These are phyloP conservation scores for Scleromitrula shiraiana DNA, from an alignment of 2,329 filamentous ascomycete species.

Conservation along the genomic window DNA sequence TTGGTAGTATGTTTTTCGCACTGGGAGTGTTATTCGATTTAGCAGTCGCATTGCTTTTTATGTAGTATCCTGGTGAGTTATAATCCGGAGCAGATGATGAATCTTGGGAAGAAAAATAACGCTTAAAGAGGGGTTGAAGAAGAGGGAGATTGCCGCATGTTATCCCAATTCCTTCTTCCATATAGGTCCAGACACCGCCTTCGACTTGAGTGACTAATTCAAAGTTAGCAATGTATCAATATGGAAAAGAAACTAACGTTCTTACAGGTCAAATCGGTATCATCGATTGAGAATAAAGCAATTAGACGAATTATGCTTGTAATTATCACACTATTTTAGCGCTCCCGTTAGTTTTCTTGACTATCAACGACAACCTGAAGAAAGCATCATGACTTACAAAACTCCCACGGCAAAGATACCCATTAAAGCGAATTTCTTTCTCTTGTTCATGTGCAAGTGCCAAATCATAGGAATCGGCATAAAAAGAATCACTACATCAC, in stretches of 20 bases:
- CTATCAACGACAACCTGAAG: background rate
- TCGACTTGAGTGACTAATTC: constrained; percentile 15
- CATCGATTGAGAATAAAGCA: background rate
- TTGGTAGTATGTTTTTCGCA: background rate
- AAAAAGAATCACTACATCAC: constrained; percentile 12
- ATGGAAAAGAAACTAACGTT: too few species aligned
- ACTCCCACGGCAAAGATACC: constrained; percentile 15
- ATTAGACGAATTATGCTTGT: background rate
- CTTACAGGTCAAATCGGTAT: background rate
- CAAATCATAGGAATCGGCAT: constrained; percentile 15
- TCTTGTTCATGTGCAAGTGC: constrained; percentile 9
- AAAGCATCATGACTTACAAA: constrained; percentile 8
- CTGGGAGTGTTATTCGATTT: background rate
- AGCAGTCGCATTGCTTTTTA: background rate
- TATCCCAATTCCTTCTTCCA: constrained; percentile 30
- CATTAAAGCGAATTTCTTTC: constrained; percentile 11
- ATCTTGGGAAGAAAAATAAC: constrained; percentile 1
- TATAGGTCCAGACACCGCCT: constrained; percentile 35
- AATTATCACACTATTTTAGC: background rate
- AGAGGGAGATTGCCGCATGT: constrained; percentile 29
- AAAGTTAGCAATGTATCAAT: too few species aligned
- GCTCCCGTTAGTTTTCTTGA: background rate
- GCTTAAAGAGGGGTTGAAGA: constrained; percentile 27
- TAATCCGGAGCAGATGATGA: background rate
- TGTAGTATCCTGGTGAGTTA: background rate